Evolutionary conservation across 352 stramenopile species (phyloP), one percentile per base, ranked within the genome.

Genomic region (Phytophthora pseudosyringae): DNA sequence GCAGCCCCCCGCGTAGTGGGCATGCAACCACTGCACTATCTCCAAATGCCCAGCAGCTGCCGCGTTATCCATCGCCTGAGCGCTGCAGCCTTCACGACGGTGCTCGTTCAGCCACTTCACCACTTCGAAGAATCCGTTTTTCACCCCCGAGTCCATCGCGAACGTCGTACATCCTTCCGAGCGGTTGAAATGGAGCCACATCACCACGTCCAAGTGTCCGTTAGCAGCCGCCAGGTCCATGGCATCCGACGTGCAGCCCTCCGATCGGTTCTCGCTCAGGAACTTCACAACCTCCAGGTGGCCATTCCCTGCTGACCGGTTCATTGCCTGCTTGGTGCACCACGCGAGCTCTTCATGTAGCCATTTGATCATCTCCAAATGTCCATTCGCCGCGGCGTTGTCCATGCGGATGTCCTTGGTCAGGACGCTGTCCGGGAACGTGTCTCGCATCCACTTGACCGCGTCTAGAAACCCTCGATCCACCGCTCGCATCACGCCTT

Each of bases 321-420:
- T 66, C 52, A 63, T 60, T 3, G 51, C 64, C 16, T 73, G 67
- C 44, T 52, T 59, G 3, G 38, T 62, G 54, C 43, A 65, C 54
- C 61, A 69, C 16, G 32, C 61, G 26, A 28, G 26, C 13, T 71
- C 46, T 16, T 63, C 15, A 56, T 72, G 47, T 3, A 76, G 57
- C 68, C 68, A 76, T 32, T 65, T 38, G 18, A 72, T 35, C 41
- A 74, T 69, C n/a, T 71, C 35, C 13, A 74, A 63, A 35, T 76
- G 57, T 0, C 71, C 71, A 28, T 67, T 67, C 6, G 64, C 49
- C 3, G 67, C 67, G 1, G 67, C 61, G 11, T 71, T 67, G 32
- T 74, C 50, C 58, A 74, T 71, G 16, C 59, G 49, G 13, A 67
- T 54, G 48, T 67, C 36, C 12, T 53, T 69, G 2, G 12, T 57